These are phyloP conservation scores for Penicillium cinerascens DNA, from an alignment of 495 filamentous ascomycete species.

Conservation along the genomic window DNA sequence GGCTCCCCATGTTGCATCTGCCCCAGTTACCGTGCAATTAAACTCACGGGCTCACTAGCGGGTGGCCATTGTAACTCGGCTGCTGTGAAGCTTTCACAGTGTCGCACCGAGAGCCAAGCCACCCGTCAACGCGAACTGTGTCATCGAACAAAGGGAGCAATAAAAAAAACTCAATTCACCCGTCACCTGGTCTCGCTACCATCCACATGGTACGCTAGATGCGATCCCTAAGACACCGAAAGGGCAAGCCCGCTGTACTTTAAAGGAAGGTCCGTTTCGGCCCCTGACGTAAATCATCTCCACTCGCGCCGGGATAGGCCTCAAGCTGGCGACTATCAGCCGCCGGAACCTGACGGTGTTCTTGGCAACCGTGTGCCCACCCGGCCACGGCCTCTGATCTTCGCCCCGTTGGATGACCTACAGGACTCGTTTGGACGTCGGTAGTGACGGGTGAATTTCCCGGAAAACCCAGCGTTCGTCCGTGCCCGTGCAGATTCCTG, in stretches of 20 bases:
- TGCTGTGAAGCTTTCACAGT: slow-evolving; percentile 1
- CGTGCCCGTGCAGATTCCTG: slow-evolving; percentile 1
- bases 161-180: slow-evolving; percentile 16
- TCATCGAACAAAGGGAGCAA: slow-evolving; percentile 1
- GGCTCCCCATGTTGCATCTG: slow-evolving; percentile 14
- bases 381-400: slow-evolving; percentile 17
- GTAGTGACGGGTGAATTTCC: slow-evolving; percentile 1
- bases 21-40: neutral
- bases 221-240: neutral
- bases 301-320: neutral
- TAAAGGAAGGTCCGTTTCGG: slow-evolving; percentile 11
- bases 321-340: slow-evolving; percentile 12
- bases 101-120: slow-evolving; percentile 4
- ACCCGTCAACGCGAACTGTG: slow-evolving; percentile 6
- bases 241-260: neutral
- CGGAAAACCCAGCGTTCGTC: slow-evolving; percentile 1
- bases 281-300: slow-evolving; percentile 16
- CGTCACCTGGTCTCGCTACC: neutral
- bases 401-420: slow-evolving; percentile 5
- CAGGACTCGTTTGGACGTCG: slow-evolving; percentile 3
- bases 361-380: slow-evolving; percentile 13
- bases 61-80: slow-evolving; percentile 4
- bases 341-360: slow-evolving; percentile 25
- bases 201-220: neutral
- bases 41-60: slow-evolving; percentile 4